Base-by-base conservation (phyloP, 768 basidiomycete species). In the Tulasnella calospora region DNA sequence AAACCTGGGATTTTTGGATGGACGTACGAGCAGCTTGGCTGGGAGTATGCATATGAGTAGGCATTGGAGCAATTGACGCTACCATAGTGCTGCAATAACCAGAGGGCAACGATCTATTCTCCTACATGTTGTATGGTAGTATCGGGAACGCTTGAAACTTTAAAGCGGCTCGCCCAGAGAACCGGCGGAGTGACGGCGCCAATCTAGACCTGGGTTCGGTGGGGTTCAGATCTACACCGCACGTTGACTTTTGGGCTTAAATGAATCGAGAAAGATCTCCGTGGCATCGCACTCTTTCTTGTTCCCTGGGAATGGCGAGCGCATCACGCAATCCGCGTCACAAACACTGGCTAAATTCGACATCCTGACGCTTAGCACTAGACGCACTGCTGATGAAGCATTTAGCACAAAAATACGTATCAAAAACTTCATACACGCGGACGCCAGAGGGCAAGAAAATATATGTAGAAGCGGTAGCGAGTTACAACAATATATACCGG, bases 1-100 rank as follows among this genome's bases (percentile, higher is more conserved):
- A 74, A 30, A 30, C 40, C 40, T n/a, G 46, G 10, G 23, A 47
- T 55, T 27, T 57, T 74, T 23, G 74, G 74, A 35, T 74, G 74
- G 74, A 74, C 74, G 13, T 46, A 47, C 46, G 74, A 55, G 46
- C 74, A 74, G 74, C 41, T 74, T 27, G 74, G 74, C 27, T 74
- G n/a, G n/a, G n/a, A n/a, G n/a, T n/a, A n/a, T n/a, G n/a, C n/a
- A n/a, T n/a, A n/a, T n/a, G n/a, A n/a, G n/a, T n/a, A n/a, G n/a
- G n/a, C n/a, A n/a, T n/a, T n/a, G n/a, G n/a, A n/a, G n/a, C n/a
- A n/a, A n/a, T n/a, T n/a, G n/a, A n/a, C n/a, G n/a, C n/a, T n/a
- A n/a, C n/a, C n/a, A n/a, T n/a, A n/a, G n/a, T n/a, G n/a, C n/a
- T n/a, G n/a, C n/a, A n/a, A n/a, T n/a, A n/a, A n/a, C n/a, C n/a